Evolutionary conservation across 1,284 basidiomycete genomes (phyloP).

Genomic region (Porogramme epimiltina): DNA sequence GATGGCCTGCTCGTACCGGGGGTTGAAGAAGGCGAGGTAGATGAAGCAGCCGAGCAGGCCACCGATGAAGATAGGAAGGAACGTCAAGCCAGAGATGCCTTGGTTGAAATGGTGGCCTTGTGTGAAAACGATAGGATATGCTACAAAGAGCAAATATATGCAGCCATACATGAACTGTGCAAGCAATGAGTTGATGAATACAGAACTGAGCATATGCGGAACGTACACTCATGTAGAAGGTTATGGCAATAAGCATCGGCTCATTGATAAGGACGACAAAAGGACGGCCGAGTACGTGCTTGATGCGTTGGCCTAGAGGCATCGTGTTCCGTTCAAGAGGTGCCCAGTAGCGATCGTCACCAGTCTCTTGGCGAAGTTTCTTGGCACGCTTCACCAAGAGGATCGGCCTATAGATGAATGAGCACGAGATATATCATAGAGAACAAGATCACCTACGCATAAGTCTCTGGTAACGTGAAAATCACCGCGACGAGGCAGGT

Average conservation of each 20-base stretch:
- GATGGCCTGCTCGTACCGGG: slow-evolving; percentile 31
- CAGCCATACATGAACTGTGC: slow-evolving; percentile 44
- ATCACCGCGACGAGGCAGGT: slow-evolving; percentile 52
- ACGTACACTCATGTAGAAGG: slow-evolving; percentile 47
- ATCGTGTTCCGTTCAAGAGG: slow-evolving; percentile 37
- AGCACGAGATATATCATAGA: not conserved
- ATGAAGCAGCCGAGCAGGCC: slow-evolving; percentile 24
- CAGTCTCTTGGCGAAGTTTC: slow-evolving; percentile 44
- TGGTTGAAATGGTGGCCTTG: slow-evolving; percentile 38
- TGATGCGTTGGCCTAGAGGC: slow-evolving; percentile 32
- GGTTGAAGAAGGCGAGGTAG: slow-evolving; percentile 35
- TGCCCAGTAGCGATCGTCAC: slow-evolving; percentile 56
- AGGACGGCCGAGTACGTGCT: slow-evolving; percentile 39
- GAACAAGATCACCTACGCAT: slow-evolving; percentile 42
- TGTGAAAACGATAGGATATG: slow-evolving; percentile 36
- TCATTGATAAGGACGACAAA: slow-evolving; percentile 45
- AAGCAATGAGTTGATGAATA: not conserved
- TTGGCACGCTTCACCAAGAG: slow-evolving; percentile 43
- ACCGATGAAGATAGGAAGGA: slow-evolving; percentile 48
- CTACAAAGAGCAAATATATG: slow-evolving; percentile 43
- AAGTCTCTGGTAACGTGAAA: slow-evolving; percentile 79
- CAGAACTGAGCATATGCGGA: no score
- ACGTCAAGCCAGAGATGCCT: slow-evolving; percentile 44
- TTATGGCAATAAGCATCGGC: slow-evolving; percentile 47
- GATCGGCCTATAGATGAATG: slow-evolving; percentile 38